Conservation (phyloP, 2,329 filamentous ascomycete species). For the Aspergillus pseudoviridinutans region DNA sequence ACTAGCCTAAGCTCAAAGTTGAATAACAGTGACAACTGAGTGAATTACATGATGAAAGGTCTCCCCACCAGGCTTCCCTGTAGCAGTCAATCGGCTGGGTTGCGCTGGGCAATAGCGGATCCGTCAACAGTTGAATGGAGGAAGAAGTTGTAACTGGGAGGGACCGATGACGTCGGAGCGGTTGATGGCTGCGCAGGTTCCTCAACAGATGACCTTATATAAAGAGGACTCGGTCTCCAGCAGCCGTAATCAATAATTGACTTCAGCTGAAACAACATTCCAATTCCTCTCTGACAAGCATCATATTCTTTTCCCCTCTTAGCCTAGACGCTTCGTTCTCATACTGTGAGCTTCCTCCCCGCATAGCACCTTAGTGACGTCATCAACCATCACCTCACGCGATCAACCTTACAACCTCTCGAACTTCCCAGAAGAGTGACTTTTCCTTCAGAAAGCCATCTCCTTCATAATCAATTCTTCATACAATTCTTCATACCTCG, state of each 20-base stretch:
- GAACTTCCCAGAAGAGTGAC: not conserved
- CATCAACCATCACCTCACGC: conserved; percentile 9
- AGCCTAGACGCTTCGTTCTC: not conserved
- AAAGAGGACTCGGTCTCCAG: not conserved
- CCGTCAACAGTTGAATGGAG: not conserved
- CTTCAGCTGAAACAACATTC: not conserved
- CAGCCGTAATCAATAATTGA: not conserved
- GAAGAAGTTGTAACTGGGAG: conserved; percentile 4
- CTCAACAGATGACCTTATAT: not conserved
- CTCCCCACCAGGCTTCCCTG: not conserved
- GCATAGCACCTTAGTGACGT: conserved; percentile 15
- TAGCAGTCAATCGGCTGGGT: conserved; percentile 2
- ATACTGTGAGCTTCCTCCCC: not conserved
- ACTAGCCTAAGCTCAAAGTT: not conserved
- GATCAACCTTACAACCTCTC: not conserved
- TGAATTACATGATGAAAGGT: not conserved
- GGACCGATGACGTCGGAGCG: conserved; percentile 20
- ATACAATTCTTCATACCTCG: conserved; percentile 8
- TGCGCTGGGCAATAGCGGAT: not conserved
- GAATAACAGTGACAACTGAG: not conserved
- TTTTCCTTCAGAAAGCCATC: not conserved
- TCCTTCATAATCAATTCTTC: conserved; percentile 1
- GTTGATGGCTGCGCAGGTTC: conserved; percentile 6
- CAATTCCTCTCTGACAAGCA: not conserved
- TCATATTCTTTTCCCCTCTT: not conserved